Evolutionary conservation across 2,329 filamentous ascomycete genomes (phyloP).

Genomic region (Ramularia endophylla): DNA sequence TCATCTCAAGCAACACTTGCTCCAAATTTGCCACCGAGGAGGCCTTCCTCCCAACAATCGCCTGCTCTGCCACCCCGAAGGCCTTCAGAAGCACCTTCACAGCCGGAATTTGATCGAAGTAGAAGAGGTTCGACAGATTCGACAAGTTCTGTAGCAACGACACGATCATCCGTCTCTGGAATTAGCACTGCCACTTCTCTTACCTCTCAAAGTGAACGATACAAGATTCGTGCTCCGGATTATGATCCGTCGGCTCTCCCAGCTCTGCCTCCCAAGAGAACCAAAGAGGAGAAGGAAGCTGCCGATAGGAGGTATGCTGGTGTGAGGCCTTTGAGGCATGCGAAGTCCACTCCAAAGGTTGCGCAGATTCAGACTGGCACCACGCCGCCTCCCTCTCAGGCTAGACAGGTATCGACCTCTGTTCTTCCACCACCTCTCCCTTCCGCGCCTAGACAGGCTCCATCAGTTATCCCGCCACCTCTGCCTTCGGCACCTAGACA

Average conservation of each 20-base stretch:
- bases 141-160: constrained; percentile 45
- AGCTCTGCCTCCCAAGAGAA: constrained; percentile 47
- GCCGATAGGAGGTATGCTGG: constrained; percentile 20
- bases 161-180: constrained; percentile 44
- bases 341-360: constrained; percentile 19
- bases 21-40: constrained; percentile 46
- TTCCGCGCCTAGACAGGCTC: constrained; percentile 21
- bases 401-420: constrained; percentile 6
- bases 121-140: constrained; percentile 46
- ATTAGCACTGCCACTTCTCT: constrained; percentile 36
- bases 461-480: constrained; percentile 9
- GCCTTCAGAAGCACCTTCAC: constrained; percentile 34
- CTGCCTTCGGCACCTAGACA: constrained; percentile 22
- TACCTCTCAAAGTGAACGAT: constrained; percentile 22
- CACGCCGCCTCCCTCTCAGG: constrained; percentile 18
- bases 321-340: constrained; percentile 17
- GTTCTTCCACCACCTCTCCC: constrained; percentile 5
- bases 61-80: constrained; percentile 41
- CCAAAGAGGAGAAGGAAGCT: constrained; percentile 37
- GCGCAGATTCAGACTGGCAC: constrained; percentile 20
- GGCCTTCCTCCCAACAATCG: constrained; percentile 25
- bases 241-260: constrained; percentile 53
- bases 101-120: constrained; percentile 22
- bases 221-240: constrained; percentile 40
- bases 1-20: constrained; percentile 24